phyloP scores from a whole-genome alignment of 2,329 filamentous ascomycete genomes.

The Verticillium nonalfalfae region DNA sequence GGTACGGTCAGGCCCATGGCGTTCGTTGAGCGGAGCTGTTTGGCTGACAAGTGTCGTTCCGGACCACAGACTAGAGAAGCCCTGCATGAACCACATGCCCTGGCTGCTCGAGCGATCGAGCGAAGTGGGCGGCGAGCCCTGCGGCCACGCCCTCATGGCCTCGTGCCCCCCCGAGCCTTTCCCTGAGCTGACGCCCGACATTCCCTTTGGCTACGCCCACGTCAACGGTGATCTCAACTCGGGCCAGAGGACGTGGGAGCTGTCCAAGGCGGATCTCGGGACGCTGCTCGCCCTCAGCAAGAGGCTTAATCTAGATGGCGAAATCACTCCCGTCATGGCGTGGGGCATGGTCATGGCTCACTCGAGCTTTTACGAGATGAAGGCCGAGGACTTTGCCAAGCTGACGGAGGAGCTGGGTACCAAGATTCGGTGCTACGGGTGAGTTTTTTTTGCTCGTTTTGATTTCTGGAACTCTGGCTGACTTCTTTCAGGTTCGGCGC shows the following conservation, averaged over 20 bases:
- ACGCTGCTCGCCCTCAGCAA: constrained; percentile 81
- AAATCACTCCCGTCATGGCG: constrained; percentile 94
- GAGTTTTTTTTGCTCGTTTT: constrained; percentile 24
- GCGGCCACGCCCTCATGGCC: constrained; percentile 90
- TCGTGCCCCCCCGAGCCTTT: constrained; percentile 72
- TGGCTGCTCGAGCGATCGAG: constrained; percentile 60
- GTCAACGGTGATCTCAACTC: constrained; percentile 32
- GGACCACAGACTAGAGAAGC: constrained; percentile 71
- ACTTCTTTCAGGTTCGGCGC: constrained; percentile 46
- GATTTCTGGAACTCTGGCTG: constrained; percentile 1
- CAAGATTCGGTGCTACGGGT: constrained; percentile 93
- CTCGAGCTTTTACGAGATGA: constrained; percentile 61
- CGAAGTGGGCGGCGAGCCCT: constrained; percentile 60
- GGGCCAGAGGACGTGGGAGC: constrained; percentile 70
- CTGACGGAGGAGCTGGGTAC: constrained; percentile 67
- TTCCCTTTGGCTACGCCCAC: constrained; percentile 45
- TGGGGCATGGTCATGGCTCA: constrained; percentile 77
- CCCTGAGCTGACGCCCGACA: constrained; percentile 38
- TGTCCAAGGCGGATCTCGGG: constrained; percentile 68
- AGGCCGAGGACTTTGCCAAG: constrained; percentile 59
- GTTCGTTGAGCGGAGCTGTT: neutral
- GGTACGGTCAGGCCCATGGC: neutral
- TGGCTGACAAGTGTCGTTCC: constrained; percentile 30
- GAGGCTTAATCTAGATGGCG: constrained; percentile 75
- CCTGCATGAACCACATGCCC: constrained; percentile 88